These are phyloP conservation scores for Leishmania turanica DNA, from an alignment of 208 protist species.

Conservation along the genomic window DNA sequence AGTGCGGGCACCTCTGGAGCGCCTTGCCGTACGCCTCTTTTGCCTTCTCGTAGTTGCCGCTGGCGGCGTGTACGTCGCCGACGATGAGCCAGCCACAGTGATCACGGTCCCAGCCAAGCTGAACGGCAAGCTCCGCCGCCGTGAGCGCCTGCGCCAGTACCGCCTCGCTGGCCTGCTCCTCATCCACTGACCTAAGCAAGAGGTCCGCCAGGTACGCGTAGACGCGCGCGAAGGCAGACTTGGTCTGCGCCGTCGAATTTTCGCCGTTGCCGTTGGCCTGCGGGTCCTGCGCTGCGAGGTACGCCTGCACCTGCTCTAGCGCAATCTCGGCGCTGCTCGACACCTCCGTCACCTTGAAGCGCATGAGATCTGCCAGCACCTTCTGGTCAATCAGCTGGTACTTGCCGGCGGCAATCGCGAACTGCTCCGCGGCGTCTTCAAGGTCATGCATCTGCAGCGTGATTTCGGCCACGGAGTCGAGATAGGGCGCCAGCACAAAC, in stretches of 20 bases:
- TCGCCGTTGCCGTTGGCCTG: conserved; percentile 34
- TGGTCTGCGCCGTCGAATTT: conserved; percentile 26
- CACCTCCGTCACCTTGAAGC: conserved; percentile 64
- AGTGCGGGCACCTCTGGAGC: conserved; percentile 56
- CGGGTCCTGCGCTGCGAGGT: conserved; percentile 51
- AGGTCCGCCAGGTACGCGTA: conserved; percentile 81
- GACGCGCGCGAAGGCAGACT: conserved; percentile 57
- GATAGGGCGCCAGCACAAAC: conserved; percentile 83
- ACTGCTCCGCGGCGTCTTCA: conserved; percentile 86
- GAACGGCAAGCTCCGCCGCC: conserved; percentile 50
- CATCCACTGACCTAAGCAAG: conserved; percentile 43
- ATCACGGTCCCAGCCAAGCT: conserved; percentile 71
- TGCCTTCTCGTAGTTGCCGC: conserved; percentile 54
- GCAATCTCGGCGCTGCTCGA: conserved; percentile 55
- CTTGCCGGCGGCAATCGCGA: conserved; percentile 74
- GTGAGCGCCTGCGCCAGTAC: conserved; percentile 47
- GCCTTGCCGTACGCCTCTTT: conserved; percentile 57
- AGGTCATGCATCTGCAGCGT: conserved; percentile 73
- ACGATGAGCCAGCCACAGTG: conserved; percentile 60
- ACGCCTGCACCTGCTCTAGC: conserved; percentile 54
- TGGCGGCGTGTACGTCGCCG: conserved; percentile 58
- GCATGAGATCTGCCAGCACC: conserved; percentile 79
- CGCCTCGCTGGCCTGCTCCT: conserved; percentile 22
- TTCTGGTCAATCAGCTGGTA: conserved; percentile 85
- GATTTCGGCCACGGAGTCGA: conserved; percentile 85